Evolutionary conservation across 768 basidiomycete genomes (phyloP).

Genomic region (Mycena rebaudengoi): DNA sequence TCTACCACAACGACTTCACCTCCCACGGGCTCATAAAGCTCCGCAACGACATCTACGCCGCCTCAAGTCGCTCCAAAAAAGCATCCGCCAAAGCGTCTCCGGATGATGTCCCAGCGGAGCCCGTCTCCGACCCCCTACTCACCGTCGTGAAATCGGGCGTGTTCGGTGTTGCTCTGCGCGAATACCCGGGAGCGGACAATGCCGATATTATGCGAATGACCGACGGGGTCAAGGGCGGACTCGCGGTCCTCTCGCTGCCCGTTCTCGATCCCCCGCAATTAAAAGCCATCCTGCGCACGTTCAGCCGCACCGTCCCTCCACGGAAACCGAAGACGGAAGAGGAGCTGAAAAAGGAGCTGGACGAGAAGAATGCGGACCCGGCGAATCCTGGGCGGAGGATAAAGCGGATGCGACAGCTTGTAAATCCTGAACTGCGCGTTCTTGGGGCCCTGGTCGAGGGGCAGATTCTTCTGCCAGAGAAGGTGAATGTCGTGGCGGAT

Average conservation of each 20-base stretch:
- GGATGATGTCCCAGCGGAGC: conserved; percentile 35
- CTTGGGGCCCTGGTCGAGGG: conserved; percentile 86
- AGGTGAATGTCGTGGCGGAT: conserved; percentile 70
- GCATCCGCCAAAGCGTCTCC: conserved; percentile 48
- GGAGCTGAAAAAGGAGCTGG: conserved; percentile 56
- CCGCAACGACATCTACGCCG: conserved; percentile 69
- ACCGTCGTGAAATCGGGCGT: conserved; percentile 80
- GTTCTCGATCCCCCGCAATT: conserved; percentile 78
- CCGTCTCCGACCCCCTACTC: conserved; percentile 57
- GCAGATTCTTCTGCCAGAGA: conserved; percentile 66
- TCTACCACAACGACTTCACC: conserved; percentile 80
- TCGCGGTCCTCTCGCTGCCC: conserved; percentile 73
- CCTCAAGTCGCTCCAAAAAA: conserved; percentile 53
- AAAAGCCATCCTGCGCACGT: conserved; percentile 67
- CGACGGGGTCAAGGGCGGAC: conserved; percentile 62
- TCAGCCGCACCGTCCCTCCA: conserved; percentile 72
- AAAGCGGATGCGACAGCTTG: conserved; percentile 62
- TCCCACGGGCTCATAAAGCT: conserved; percentile 73
- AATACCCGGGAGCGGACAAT: conserved; percentile 60
- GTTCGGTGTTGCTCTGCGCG: conserved; percentile 79
- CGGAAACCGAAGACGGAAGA: conserved; percentile 62
- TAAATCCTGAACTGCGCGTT: conserved; percentile 73
- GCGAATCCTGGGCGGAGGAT: conserved; percentile 75
- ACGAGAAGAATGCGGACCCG: conserved; percentile 68
- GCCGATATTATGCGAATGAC: conserved; percentile 61